Conservation (phyloP, 2,329 filamentous ascomycete species). For the Cladorrhinum sp. region DNA sequence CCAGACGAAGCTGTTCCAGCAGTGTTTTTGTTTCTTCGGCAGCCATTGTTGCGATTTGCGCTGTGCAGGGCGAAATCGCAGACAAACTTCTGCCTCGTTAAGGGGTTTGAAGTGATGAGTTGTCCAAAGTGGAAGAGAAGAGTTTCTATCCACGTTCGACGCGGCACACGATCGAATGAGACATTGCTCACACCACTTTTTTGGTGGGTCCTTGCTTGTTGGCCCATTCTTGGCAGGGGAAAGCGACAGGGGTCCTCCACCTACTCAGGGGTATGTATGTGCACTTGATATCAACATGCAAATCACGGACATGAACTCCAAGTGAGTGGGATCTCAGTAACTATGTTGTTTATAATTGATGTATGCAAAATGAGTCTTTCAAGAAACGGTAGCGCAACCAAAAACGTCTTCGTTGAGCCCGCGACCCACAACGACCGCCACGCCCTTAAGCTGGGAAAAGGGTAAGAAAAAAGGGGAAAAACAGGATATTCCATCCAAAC, state of each 20-base stretch:
- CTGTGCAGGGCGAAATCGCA: not conserved
- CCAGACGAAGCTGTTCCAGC: conserved; percentile 21
- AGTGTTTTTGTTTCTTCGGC: conserved; percentile 9
- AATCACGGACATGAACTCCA: not conserved
- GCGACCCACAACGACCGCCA: too few relatives aligned
- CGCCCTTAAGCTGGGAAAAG: not conserved
- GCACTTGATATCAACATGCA: not conserved
- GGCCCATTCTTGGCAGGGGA: conserved; percentile 5
- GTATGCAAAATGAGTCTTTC: conserved; percentile 1
- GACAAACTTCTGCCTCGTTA: not conserved
- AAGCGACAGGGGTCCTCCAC: not conserved
- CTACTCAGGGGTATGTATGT: not conserved
- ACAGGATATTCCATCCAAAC: conserved; percentile 9
- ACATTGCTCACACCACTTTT: conserved; percentile 15
- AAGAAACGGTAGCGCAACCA: not conserved
- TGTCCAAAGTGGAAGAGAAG: not conserved
- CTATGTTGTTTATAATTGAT: conserved; percentile 3
- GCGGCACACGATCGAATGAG: not conserved
- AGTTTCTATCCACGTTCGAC: not conserved
- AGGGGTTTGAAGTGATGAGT: not conserved
- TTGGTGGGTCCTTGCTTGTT: not conserved
- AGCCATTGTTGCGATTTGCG: not conserved
- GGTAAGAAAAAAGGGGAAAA: too few relatives aligned
- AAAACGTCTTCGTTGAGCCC: not conserved
- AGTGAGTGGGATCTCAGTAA: not conserved